Evolutionary conservation across 2,329 filamentous ascomycete genomes (phyloP), one percentile per base, ranked within the genome.

Genomic region (Hypomyces rosellus): DNA sequence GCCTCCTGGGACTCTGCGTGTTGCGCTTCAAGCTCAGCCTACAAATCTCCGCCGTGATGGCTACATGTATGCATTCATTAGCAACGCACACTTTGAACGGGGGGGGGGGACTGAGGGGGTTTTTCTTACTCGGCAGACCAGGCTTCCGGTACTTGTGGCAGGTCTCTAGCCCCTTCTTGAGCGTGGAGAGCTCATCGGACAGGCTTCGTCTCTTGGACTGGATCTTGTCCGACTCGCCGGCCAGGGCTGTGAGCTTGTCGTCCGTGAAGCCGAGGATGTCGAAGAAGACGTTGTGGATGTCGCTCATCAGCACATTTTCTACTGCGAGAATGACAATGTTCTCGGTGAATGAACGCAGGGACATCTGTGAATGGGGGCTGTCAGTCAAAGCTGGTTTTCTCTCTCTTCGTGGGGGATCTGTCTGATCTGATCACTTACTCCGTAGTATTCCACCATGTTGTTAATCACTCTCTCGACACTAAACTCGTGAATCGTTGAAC

Each of bases 401-500:
- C 11, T 11, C 3, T 15, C 3, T 14, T 16, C 38, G 11, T 5
- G 11, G 12, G 3, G 13, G 18, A 3, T 2, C n/a, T 15, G 38
- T 15, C 3, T 40, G 20, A 5, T 15, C 3, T 40, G 20, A 5
- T 14, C 3, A 44, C 44, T 46, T 37, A 50, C 49, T 13, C 39
- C 30, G 18, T 50, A 50, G 16, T 47, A 39, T 15, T 45, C 45
- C 16, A 50, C 33, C 43, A 47, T 47, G 37, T 36, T 41, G 49
- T 50, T 33, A 30, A 50, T 41, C 13, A 41, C 49, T 7, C 18
- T 16, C 11, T 50, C 49, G 12, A 39, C 37, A 15, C 43, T 45
- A 15, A 50, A 46, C 4, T 47, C 20, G 36, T 38, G 37, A 7
- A 34, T 13, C 3, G 3, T 1, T n/a, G 7, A 9, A 5, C 30